A percentile compares a stretch with the other conserved stretches of the same genome.
Conservation (phyloP, 192 early-diverging fungal species). For the Coemansia javaensis region DNA sequence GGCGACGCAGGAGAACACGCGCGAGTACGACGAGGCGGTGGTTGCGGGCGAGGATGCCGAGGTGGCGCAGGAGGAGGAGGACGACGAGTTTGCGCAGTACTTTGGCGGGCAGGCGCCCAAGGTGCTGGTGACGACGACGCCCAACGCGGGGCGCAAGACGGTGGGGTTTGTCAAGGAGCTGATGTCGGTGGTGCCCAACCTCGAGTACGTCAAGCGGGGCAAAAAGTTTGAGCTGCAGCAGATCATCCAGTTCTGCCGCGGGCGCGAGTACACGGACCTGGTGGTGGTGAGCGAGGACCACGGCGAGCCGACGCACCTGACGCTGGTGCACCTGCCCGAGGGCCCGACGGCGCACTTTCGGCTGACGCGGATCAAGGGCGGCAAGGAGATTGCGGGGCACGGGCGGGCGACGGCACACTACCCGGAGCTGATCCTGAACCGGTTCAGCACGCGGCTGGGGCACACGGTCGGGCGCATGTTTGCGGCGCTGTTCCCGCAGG, state of each 20-base stretch:
- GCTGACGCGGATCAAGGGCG: slow-evolving; percentile 72
- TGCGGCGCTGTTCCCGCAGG: slow-evolving; percentile 93
- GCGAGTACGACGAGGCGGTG: slow-evolving; percentile 91
- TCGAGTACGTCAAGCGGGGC: slow-evolving; percentile 83
- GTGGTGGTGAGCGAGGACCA: slow-evolving; percentile 92
- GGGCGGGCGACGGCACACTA: slow-evolving; percentile 72
- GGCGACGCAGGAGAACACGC: slow-evolving; percentile 83
- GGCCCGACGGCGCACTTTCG: slow-evolving; percentile 98
- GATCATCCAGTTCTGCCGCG: slow-evolving; percentile 85
- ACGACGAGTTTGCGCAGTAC: slow-evolving; percentile 83
- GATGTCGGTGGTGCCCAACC: slow-evolving; percentile 81
- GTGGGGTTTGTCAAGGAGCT: slow-evolving; percentile 91
- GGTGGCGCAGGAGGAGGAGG: slow-evolving; percentile 75
- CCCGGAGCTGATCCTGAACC: slow-evolving; percentile 97
- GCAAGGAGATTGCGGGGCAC: slow-evolving; percentile 78
- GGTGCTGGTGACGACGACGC: slow-evolving; percentile 83
- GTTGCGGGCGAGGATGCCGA: slow-evolving; percentile 73
- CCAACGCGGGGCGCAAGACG: slow-evolving; percentile 48
- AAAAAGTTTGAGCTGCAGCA: slow-evolving; percentile 82
- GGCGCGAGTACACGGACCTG: slow-evolving; percentile 89
- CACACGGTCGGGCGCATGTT: slow-evolving; percentile 96
- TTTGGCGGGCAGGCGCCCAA: slow-evolving; percentile 87
- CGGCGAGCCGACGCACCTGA: slow-evolving; percentile 84
- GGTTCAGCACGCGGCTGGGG: slow-evolving; percentile 93
- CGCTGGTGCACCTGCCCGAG: slow-evolving; percentile 90